phyloP scores from a whole-genome alignment of 352 stramenopile species.

The Phytopythium vexans region DNA sequence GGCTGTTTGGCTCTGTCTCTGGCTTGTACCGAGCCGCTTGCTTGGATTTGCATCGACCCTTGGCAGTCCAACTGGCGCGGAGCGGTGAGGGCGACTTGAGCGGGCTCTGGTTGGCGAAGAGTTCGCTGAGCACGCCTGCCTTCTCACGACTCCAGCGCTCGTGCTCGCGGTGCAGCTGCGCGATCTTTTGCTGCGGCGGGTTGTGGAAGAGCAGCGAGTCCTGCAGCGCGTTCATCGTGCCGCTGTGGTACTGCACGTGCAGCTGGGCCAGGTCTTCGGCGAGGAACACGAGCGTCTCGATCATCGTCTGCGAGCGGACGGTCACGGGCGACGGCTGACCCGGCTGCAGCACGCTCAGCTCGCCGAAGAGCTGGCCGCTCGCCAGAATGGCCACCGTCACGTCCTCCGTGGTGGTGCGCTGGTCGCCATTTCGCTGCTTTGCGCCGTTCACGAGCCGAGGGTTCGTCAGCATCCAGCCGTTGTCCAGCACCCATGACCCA shows the following conservation, averaged over 20 bases:
- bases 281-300: conserved; percentile 60
- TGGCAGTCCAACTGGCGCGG: background rate
- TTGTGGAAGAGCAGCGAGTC: conserved; percentile 80
- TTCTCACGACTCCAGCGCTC: conserved; percentile 51
- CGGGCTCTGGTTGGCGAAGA: conserved; percentile 18
- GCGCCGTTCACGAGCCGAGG: conserved; percentile 56
- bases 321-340: conserved; percentile 60
- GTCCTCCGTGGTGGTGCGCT: conserved; percentile 26
- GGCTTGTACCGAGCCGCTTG: background rate
- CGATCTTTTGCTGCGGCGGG: conserved; percentile 68
- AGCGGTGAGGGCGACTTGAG: background rate
- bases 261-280: conserved; percentile 49
- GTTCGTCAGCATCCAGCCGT: conserved; percentile 80
- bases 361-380: conserved; percentile 68
- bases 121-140: conserved; percentile 40
- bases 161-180: conserved; percentile 53
- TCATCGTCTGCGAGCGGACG: conserved; percentile 56
- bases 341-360: conserved; percentile 67
- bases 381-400: conserved; percentile 59
- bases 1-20: background rate
- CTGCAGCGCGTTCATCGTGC: conserved; percentile 75
- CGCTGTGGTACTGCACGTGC: conserved; percentile 65
- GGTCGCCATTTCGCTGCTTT: conserved; percentile 15
- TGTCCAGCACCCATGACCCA: conserved; percentile 75
- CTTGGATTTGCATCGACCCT: background rate